phyloP scores from a whole-genome alignment of 2,329 filamentous ascomycete species.

The Verticillium klebahnii region DNA sequence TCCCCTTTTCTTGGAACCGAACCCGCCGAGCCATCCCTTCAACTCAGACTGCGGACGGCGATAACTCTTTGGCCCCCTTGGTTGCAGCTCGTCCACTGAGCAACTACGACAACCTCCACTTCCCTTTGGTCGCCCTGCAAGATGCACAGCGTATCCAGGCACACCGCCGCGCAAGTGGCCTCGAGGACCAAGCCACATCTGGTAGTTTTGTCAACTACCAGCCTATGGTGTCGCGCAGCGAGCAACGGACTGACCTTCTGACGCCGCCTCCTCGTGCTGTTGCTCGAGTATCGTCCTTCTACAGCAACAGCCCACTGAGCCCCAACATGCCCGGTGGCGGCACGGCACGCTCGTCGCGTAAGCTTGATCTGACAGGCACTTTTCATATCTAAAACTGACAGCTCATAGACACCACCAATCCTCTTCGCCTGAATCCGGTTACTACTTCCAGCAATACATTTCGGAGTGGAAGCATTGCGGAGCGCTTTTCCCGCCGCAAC shows the following conservation, averaged over 20 bases:
- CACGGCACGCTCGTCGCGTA: background rate
- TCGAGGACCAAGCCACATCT: conserved; percentile 13
- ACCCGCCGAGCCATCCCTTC: background rate
- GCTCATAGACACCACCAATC: background rate
- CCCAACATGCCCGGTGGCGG: background rate
- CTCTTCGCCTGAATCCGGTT: background rate
- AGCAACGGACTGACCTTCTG: background rate
- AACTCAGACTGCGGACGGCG: background rate
- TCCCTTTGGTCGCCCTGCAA: conserved; percentile 6
- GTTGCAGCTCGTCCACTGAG: background rate
- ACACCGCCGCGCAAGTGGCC: conserved; percentile 10
- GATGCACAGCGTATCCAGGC: conserved; percentile 9
- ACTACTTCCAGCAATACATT: background rate
- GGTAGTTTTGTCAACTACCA: conserved; percentile 4
- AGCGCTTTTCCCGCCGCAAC: background rate
- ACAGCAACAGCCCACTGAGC: background rate
- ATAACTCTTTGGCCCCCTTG: background rate
- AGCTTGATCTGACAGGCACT: background rate
- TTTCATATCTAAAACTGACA: background rate
- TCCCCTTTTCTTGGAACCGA: background rate
- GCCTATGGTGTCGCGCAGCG: background rate
- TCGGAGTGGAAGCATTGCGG: no score
- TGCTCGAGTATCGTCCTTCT: background rate
- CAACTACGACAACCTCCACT: conserved; percentile 1
- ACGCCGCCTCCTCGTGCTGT: background rate